These are phyloP conservation scores for Alisma plantagoaquatica DNA, from an alignment of 106 monocot genomes.

Conservation along the genomic window DNA sequence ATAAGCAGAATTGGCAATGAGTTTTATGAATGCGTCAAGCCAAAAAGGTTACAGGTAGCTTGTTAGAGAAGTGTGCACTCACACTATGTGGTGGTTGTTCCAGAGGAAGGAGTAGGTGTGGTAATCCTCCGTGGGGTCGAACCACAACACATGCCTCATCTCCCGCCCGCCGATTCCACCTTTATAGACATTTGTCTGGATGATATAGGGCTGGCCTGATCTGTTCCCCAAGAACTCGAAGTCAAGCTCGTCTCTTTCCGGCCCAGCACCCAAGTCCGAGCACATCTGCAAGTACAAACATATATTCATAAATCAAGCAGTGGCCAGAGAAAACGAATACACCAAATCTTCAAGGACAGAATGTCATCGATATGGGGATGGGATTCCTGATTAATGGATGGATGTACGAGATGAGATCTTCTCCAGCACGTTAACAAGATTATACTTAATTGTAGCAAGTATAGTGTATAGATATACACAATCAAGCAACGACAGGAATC, in stretches of 20 bases:
- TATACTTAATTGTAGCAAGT: too few relatives aligned
- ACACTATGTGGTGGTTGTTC: slow-evolving; percentile 81
- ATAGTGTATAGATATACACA: too few relatives aligned
- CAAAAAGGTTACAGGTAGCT: not conserved
- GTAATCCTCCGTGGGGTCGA: slow-evolving; percentile 89
- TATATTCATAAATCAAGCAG: not conserved
- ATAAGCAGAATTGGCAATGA: not conserved
- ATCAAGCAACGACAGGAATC: too few relatives aligned
- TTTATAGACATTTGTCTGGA: slow-evolving; percentile 93
- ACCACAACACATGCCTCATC: slow-evolving; percentile 94
- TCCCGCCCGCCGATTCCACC: slow-evolving; percentile 79
- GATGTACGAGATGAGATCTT: too few relatives aligned
- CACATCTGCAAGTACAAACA: slow-evolving; percentile 59
- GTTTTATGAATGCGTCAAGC: not conserved
- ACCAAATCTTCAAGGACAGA: not conserved
- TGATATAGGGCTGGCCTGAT: slow-evolving; percentile 75
- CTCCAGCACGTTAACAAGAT: too few relatives aligned
- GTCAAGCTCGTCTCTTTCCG: slow-evolving; percentile 80
- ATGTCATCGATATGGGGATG: too few relatives aligned
- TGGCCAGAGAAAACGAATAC: not conserved
- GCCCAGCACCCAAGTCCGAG: slow-evolving; percentile 70
- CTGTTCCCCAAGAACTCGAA: slow-evolving; percentile 98
- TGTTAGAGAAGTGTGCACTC: slow-evolving; percentile 17
- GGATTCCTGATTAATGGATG: too few relatives aligned
- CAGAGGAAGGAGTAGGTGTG: slow-evolving; percentile 90